Percentiles rank a stretch among this genome's conserved stretches.
phyloP scores from a whole-genome alignment of 495 filamentous ascomycete genomes.

The Aspergillus coremiiformis region DNA sequence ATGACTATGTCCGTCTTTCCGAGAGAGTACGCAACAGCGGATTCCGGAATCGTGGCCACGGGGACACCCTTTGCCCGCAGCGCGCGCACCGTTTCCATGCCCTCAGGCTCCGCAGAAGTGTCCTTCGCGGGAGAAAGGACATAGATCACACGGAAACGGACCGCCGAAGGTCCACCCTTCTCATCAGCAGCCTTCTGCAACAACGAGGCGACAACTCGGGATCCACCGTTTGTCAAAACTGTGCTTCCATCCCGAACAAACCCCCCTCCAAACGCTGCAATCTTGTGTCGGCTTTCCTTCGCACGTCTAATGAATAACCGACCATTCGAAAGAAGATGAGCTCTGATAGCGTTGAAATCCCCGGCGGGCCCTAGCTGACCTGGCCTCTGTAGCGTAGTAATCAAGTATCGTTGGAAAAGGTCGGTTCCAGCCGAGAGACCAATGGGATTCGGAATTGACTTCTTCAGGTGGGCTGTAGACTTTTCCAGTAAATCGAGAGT shows the following conservation, averaged over 20 bases:
- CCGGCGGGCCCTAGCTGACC: conserved; percentile 45
- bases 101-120: conserved; percentile 43
- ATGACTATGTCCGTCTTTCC: conserved; percentile 74
- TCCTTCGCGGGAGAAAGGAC: conserved; percentile 44
- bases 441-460: conserved; percentile 74
- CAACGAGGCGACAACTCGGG: conserved; percentile 71
- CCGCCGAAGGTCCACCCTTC: conserved; percentile 44
- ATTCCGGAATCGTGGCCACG: conserved; percentile 74
- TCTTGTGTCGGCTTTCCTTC: conserved; percentile 74
- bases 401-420: conserved; percentile 89
- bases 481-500: conserved; percentile 76
- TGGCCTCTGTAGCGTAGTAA: conserved; percentile 57
- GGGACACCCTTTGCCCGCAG: conserved; percentile 67
- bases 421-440: conserved; percentile 88
- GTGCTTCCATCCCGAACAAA: conserved; percentile 70
- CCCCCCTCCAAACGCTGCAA: conserved; percentile 67
- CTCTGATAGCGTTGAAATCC: conserved; percentile 74
- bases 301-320: conserved; percentile 78
- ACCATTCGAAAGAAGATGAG: conserved; percentile 75
- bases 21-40: conserved; percentile 79
- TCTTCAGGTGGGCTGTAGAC: conserved; percentile 65
- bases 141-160: conserved; percentile 80
- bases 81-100: conserved; percentile 55
- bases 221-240: conserved; percentile 82
- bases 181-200: conserved; percentile 65